Percentiles rank a stretch among this genome's conserved stretches.
phyloP scores from a whole-genome alignment of 257 asterid species.

The Salvia hispanica region DNA sequence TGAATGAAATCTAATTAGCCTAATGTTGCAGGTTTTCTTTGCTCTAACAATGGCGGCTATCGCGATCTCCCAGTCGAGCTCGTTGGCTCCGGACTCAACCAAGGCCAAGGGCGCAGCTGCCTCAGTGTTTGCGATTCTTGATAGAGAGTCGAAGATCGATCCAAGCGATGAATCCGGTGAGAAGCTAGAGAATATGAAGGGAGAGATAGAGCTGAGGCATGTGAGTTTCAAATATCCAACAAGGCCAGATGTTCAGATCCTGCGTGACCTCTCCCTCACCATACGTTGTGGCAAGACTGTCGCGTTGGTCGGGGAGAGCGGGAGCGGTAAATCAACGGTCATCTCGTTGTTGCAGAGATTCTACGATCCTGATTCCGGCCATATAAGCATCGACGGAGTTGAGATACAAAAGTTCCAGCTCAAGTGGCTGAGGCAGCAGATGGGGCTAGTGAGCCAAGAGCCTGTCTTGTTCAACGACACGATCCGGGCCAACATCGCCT shows the following conservation, averaged over 20 bases:
- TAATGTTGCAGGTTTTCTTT: slow-evolving; percentile 71
- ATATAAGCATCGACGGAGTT: slow-evolving; percentile 65
- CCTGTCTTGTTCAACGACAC: slow-evolving; percentile 77
- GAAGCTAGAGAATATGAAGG: slow-evolving; percentile 63
- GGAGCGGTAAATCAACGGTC: slow-evolving; percentile 91
- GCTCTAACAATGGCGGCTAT: slow-evolving; percentile 84
- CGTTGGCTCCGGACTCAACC: slow-evolving; percentile 76
- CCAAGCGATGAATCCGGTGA: slow-evolving; percentile 74
- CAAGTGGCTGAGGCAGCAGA: slow-evolving; percentile 86
- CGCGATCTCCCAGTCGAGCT: slow-evolving; percentile 82
- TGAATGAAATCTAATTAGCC: too few species aligned
- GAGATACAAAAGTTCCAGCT: slow-evolving; percentile 72
- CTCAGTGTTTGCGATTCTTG: slow-evolving; percentile 73
- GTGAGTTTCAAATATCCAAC: slow-evolving; percentile 85
- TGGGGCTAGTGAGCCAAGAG: slow-evolving; percentile 97
- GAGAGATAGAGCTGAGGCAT: slow-evolving; percentile 69
- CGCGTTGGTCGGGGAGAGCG: slow-evolving; percentile 94
- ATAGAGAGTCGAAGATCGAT: slow-evolving; percentile 70
- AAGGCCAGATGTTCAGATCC: slow-evolving; percentile 72
- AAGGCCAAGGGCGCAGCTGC: slow-evolving; percentile 85
- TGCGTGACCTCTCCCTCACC: slow-evolving; percentile 62
- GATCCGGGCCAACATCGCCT: slow-evolving; percentile 80
- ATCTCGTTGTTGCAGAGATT: slow-evolving; percentile 75
- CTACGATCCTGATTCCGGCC: slow-evolving; percentile 78
- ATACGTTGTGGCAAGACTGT: slow-evolving; percentile 81